Evolutionary conservation across 805 yeast genomes (phyloP).

Genomic region (fission yeast (Schizosaccharomyces pombe)): DNA sequence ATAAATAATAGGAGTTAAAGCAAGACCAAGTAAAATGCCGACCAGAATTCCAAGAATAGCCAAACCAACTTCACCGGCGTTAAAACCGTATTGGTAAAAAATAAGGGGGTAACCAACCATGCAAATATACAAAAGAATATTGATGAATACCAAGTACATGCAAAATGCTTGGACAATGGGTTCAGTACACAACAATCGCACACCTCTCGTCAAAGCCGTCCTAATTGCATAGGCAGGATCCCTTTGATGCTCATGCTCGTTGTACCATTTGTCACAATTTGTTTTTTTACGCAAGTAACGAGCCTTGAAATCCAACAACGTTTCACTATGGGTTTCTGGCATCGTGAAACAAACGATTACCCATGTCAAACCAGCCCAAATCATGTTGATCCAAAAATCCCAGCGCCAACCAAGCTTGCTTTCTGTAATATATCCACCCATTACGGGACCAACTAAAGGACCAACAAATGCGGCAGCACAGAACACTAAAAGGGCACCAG

Average conservation of each 20-base stretch:
- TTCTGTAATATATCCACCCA: slow-evolving; percentile 36
- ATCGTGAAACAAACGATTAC: slow-evolving; percentile 20
- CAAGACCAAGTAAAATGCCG: slow-evolving; percentile 19
- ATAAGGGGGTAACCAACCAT: slow-evolving; percentile 35
- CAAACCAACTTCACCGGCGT: slow-evolving; percentile 28
- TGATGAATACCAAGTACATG: slow-evolving; percentile 28
- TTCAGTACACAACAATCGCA: slow-evolving; percentile 45
- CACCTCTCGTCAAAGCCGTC: slow-evolving; percentile 27
- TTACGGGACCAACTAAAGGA: slow-evolving; percentile 34
- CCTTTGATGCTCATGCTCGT: slow-evolving; percentile 14
- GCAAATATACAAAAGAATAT: slow-evolving; percentile 32
- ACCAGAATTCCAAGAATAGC: slow-evolving; percentile 40
- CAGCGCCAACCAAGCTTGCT: slow-evolving; percentile 56
- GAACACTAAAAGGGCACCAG: slow-evolving; percentile 9
- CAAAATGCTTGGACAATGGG: slow-evolving; percentile 42
- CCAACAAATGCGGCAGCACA: slow-evolving; percentile 7
- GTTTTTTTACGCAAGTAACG: slow-evolving; percentile 27
- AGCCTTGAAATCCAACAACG: slow-evolving; percentile 47
- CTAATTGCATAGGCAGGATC: slow-evolving; percentile 31
- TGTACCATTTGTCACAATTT: slow-evolving; percentile 11
- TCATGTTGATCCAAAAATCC: slow-evolving; percentile 48
- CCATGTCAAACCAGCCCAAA: slow-evolving; percentile 25
- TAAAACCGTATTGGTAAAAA: slow-evolving; percentile 25
- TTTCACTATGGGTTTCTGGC: slow-evolving; percentile 83
- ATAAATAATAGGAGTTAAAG: neutral